Evolutionary conservation across 176 grass and related monocot genomes (phyloP).

Genomic region (Oryza nivara): DNA sequence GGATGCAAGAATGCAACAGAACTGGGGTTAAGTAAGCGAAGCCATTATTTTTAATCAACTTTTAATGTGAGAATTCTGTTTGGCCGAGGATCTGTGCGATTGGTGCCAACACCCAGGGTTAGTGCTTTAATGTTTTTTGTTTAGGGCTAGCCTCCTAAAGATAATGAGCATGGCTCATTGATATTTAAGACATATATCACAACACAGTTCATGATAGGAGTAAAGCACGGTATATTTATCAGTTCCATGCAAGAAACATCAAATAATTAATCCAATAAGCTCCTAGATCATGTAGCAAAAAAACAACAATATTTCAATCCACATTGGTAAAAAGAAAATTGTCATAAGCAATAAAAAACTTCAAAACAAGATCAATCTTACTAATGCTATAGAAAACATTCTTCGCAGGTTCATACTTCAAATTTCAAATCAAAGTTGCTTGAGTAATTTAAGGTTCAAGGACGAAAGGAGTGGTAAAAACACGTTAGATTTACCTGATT

Average conservation of each 20-base stretch:
- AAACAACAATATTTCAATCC: not conserved
- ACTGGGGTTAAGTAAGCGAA: not conserved
- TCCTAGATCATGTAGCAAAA: not conserved
- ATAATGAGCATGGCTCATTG: not conserved
- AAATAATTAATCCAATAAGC: conserved; percentile 4
- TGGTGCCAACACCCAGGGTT: not conserved
- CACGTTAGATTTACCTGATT: conserved; percentile 61
- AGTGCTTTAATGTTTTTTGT: not conserved
- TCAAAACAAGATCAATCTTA: not conserved
- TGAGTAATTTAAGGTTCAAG: not conserved
- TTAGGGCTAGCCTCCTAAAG: not conserved
- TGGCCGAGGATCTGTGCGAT: not conserved
- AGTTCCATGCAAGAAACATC: conserved; percentile 1
- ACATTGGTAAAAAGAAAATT: not conserved
- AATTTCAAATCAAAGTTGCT: conserved; percentile 8
- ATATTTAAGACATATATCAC: not conserved
- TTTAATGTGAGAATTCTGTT: not conserved
- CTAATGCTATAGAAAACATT: not conserved
- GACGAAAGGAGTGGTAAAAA: not conserved
- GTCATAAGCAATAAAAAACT: not conserved
- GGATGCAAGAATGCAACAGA: conserved; percentile 2
- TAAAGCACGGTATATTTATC: not conserved
- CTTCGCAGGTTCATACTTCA: not conserved
- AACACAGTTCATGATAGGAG: not conserved
- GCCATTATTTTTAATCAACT: not conserved